Conservation (phyloP, 2,329 filamentous ascomycete genomes). For the Tolypocladium guangdongense region DNA sequence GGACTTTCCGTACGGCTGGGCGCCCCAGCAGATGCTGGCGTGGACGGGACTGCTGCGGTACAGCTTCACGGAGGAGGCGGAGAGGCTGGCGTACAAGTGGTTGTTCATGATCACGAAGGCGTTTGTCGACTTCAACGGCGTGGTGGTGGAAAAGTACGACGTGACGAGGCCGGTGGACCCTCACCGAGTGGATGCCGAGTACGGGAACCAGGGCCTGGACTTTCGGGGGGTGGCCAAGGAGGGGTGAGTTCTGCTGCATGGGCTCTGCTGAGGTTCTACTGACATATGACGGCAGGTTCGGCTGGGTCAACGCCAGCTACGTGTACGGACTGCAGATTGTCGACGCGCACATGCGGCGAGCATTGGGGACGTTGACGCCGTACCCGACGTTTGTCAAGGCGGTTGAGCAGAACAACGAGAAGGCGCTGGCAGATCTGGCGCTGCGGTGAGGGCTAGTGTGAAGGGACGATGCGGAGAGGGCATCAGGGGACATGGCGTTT, state of each 20-base stretch:
- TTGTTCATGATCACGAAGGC: conserved; percentile 97
- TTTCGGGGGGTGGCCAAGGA: conserved; percentile 94
- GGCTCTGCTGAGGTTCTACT: background rate
- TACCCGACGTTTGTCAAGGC: conserved; percentile 75
- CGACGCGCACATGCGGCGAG: conserved; percentile 79
- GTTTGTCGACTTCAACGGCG: conserved; percentile 96
- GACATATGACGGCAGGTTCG: conserved; percentile 54
- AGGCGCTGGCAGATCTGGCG: conserved; percentile 35
- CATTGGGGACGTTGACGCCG: conserved; percentile 76
- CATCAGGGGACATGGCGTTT: background rate
- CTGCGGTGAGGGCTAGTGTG: background rate
- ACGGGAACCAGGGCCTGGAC: conserved; percentile 90
- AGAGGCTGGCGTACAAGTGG: conserved; percentile 91
- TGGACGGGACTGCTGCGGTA: conserved; percentile 91
- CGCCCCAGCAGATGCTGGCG: conserved; percentile 94
- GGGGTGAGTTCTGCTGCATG: conserved; percentile 54
- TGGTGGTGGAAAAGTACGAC: conserved; percentile 98
- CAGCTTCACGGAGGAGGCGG: conserved; percentile 81
- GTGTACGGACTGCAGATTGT: conserved; percentile 86
- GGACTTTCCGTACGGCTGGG: conserved; percentile 98
- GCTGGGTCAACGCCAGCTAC: conserved; percentile 98
- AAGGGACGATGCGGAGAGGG: background rate
- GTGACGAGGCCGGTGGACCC: conserved; percentile 84
- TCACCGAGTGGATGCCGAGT: conserved; percentile 91
- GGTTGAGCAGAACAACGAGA: conserved; percentile 42